Percentiles rank a stretch among this genome's conserved stretches.
phyloP scores from a whole-genome alignment of 345 rosid genomes.

The Conringia planisiliqua region DNA sequence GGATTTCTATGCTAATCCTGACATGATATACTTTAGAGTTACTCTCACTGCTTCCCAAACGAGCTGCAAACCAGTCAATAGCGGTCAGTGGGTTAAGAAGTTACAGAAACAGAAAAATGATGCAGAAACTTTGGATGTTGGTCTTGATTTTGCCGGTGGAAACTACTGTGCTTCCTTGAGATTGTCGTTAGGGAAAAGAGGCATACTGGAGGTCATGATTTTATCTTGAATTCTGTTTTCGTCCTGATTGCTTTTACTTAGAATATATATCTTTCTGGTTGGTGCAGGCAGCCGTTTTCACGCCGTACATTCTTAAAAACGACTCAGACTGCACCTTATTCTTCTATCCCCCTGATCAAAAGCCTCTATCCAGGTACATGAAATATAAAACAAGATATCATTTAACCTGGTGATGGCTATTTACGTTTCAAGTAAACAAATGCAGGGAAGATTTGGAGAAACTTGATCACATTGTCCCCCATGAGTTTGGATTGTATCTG shows the following conservation, averaged over 20 bases:
- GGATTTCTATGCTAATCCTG: slow-evolving; percentile 81
- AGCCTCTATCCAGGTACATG: slow-evolving; percentile 60
- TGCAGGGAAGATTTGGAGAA: slow-evolving; percentile 63
- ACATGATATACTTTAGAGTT: slow-evolving; percentile 58
- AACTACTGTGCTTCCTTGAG: slow-evolving; percentile 69
- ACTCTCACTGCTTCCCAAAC: slow-evolving; percentile 55
- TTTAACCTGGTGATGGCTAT: slow-evolving; percentile 14
- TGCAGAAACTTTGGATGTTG: slow-evolving; percentile 58
- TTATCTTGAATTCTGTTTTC: slow-evolving; percentile 21
- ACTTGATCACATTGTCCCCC: slow-evolving; percentile 45
- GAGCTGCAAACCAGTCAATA: slow-evolving; percentile 78
- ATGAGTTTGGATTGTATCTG: slow-evolving; percentile 65
- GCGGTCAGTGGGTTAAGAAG: slow-evolving; percentile 84
- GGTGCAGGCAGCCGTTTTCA: slow-evolving; percentile 70
- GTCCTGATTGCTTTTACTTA: slow-evolving; percentile 18
- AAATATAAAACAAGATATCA: slow-evolving; percentile 21
- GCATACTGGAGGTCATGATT: slow-evolving; percentile 78
- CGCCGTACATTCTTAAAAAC: slow-evolving; percentile 72
- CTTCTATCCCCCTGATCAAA: slow-evolving; percentile 55
- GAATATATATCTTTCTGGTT: slow-evolving; percentile 19
- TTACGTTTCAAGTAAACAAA: slow-evolving; percentile 20
- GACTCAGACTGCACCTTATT: slow-evolving; percentile 60
- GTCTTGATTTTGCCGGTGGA: slow-evolving; percentile 83
- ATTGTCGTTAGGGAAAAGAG: slow-evolving; percentile 75
- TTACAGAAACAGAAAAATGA: slow-evolving; percentile 57